phyloP scores from a whole-genome alignment of 805 yeast species.

The Alloascoidea africana region DNA sequence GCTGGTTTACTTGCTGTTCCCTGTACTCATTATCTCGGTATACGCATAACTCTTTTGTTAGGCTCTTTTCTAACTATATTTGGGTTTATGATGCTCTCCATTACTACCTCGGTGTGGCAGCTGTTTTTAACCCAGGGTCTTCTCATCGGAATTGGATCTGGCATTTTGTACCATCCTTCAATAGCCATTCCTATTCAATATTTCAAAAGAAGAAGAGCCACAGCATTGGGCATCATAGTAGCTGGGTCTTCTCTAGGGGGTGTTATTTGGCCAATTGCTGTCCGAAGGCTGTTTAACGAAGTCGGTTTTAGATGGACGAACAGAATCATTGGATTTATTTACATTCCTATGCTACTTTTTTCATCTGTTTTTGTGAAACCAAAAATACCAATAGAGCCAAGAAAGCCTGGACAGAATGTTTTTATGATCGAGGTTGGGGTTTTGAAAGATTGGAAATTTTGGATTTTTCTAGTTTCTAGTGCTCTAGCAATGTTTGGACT shows the following conservation, averaged over 20 bases:
- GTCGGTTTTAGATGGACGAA: slow-evolving; percentile 33
- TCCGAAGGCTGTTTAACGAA: slow-evolving; percentile 22
- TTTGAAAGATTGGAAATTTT: slow-evolving; percentile 13
- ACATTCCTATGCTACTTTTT: slow-evolving; percentile 5
- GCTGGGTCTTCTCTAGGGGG: slow-evolving; percentile 40
- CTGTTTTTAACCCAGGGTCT: slow-evolving; percentile 37
- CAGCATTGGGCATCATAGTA: slow-evolving; percentile 32
- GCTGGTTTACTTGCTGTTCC: too few species aligned
- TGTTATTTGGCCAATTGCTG: slow-evolving; percentile 27
- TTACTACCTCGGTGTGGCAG: slow-evolving; percentile 32
- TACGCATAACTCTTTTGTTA: slow-evolving; percentile 18
- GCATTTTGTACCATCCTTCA: slow-evolving; percentile 27
- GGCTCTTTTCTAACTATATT: slow-evolving; percentile 30
- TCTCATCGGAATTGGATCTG: slow-evolving; percentile 31
- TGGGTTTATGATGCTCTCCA: slow-evolving; percentile 30
- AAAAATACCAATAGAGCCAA: not conserved
- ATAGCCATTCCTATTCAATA: slow-evolving; percentile 30
- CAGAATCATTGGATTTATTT: slow-evolving; percentile 20
- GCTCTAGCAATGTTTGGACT: slow-evolving; percentile 16
- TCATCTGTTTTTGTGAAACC: slow-evolving; percentile 3
- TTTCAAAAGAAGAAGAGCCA: slow-evolving; percentile 28
- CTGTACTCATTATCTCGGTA: too few species aligned
- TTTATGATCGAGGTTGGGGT: slow-evolving; percentile 12
- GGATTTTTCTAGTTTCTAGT: slow-evolving; percentile 11
- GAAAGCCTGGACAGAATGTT: not conserved